These are phyloP conservation scores for Collybiopsis confluens DNA, from an alignment of 768 basidiomycete genomes.

Conservation along the genomic window DNA sequence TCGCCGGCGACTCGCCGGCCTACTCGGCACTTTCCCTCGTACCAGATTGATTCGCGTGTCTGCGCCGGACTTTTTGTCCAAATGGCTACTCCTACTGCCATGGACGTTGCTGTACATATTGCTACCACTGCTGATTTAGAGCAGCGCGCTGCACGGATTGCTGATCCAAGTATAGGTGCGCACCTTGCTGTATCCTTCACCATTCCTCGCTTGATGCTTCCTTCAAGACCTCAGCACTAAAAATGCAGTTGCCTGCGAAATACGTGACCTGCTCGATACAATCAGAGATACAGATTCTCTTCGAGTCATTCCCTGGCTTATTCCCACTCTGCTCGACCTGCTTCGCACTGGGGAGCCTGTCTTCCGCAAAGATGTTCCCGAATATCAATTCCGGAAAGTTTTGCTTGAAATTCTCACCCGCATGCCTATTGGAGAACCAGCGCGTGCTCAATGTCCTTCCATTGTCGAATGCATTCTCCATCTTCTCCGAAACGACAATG, in stretches of 20 bases:
- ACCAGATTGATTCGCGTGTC: neutral
- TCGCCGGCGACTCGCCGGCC: too few species aligned
- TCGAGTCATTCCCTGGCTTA: conserved; percentile 66
- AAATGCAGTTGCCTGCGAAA: conserved; percentile 66
- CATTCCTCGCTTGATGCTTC: neutral
- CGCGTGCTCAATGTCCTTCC: conserved; percentile 59
- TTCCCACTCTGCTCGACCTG: conserved; percentile 69
- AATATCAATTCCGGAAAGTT: conserved; percentile 81
- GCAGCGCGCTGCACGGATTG: conserved; percentile 65
- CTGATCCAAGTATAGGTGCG: conserved; percentile 70
- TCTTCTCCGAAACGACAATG: conserved; percentile 85
- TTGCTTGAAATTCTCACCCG: conserved; percentile 89
- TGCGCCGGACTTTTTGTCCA: conserved; percentile 1
- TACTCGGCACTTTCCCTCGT: too few species aligned
- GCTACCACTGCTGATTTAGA: conserved; percentile 58
- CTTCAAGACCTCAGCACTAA: conserved; percentile 65
- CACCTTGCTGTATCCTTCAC: conserved; percentile 4
- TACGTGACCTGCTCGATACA: conserved; percentile 78
- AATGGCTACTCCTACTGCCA: conserved; percentile 30
- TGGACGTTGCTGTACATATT: conserved; percentile 30
- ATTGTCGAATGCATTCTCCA: conserved; percentile 82
- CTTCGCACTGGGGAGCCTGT: conserved; percentile 66
- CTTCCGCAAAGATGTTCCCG: conserved; percentile 60
- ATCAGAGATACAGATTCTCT: conserved; percentile 71
- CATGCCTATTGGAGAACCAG: conserved; percentile 75